phyloP scores from a whole-genome alignment of 2,329 filamentous ascomycete genomes.

The Monilinia fructigena region DNA sequence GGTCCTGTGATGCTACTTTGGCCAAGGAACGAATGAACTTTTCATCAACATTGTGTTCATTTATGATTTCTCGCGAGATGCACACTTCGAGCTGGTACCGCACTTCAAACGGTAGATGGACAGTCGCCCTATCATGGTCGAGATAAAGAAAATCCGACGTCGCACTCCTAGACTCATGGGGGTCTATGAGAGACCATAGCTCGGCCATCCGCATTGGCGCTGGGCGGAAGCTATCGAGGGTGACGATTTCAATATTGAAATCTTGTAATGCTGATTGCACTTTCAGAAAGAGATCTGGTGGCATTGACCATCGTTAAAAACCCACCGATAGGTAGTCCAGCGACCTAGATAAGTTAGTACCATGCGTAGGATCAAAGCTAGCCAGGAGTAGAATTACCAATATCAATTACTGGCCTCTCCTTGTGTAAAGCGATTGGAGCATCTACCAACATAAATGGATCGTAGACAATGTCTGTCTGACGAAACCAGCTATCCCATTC shows the following conservation, averaged over 20 bases:
- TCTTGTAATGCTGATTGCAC: conserved; percentile 54
- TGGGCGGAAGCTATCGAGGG: conserved; percentile 46
- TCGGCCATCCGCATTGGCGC: conserved; percentile 40
- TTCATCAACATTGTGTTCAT: conserved; percentile 68
- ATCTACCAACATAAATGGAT: conserved; percentile 40
- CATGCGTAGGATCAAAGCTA: not conserved
- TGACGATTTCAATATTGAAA: conserved; percentile 64
- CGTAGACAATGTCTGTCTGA: conserved; percentile 60
- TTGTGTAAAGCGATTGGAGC: conserved; percentile 50
- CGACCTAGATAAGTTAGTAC: conserved; percentile 44
- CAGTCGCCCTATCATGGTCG: conserved; percentile 37
- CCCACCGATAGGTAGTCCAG: conserved; percentile 62
- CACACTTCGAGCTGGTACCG: conserved; percentile 93
- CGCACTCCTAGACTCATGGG: conserved; percentile 24
- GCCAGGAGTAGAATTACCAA: conserved; percentile 42
- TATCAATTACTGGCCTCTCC: conserved; percentile 53
- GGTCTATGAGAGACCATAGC: conserved; percentile 47
- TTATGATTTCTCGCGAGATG: conserved; percentile 74
- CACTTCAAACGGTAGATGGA: conserved; percentile 63
- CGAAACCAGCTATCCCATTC: conserved; percentile 60
- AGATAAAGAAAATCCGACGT: conserved; percentile 29
- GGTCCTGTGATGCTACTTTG: conserved; percentile 46
- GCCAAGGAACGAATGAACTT: conserved; percentile 66
- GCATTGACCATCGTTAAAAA: conserved; percentile 43
- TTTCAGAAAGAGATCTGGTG: conserved; percentile 26